Base-by-base conservation (phyloP, 768 basidiomycete species). In the Clitopilus hobsonii region DNA sequence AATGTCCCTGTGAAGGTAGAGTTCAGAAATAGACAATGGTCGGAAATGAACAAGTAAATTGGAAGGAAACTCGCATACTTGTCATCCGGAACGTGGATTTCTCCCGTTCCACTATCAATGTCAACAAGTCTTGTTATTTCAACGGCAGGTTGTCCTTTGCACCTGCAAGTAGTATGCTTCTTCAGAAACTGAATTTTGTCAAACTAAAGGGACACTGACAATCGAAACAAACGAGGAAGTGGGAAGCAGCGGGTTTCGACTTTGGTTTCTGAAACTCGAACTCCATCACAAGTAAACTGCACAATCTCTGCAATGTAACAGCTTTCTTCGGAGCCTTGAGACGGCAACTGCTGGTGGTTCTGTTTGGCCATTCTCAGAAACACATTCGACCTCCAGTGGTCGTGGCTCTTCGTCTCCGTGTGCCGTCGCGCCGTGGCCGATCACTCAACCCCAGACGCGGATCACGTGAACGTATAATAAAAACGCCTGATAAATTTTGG, bases 241-340 rank as follows among this genome's bases (percentile, higher is more conserved):
- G 90, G 91, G 64, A 81, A 84, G 65, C 91, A 94, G 30, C 82
- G 78, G 47, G 82, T 64, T 50, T 68, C 60, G 5, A 64, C 67
- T 6, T 51, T 60, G 13, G 69, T 70, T 14, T 38, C 32, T 38
- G 41, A 45, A 6, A 58, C 63, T 14, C 58, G 61, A 56, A 78
- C 71, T 41, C 69, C 61, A 45, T 79, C 70, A 66, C 90, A 94
- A 24, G 72, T 78, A 66, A 81, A 88, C 63, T 92, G 91, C 7
- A 86, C 68, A 45, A 93, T 81, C 71, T 92, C 89, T 13, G 79
- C 76, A 14, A 92, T 72, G 38, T 71, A 77, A 69, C 89, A 92
- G 63, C 67, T 65, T n/a, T 58, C 55, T 38, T 58, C 56, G 2
- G 47, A 51, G 47, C 23, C n/a, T 48, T 51, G 49, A 1, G 49